A percentile compares a stretch with the other conserved stretches of the same genome.
Conservation (phyloP, 2,329 filamentous ascomycete genomes). For the Scorias spongiosa region DNA sequence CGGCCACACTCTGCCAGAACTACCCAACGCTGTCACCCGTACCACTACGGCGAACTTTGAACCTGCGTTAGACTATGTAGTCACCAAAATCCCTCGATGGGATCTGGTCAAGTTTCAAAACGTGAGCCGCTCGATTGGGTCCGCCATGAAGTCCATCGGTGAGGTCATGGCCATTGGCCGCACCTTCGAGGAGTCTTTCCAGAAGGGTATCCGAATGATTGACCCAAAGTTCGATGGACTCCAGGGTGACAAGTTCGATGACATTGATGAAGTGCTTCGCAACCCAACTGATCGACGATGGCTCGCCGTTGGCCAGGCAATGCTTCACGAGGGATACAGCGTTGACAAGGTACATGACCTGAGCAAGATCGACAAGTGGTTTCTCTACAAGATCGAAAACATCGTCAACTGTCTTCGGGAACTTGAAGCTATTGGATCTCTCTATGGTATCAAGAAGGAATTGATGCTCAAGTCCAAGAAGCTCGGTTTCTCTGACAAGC, state of each 20-base stretch:
- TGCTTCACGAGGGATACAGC: slow-evolving; percentile 92
- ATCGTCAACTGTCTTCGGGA: slow-evolving; percentile 82
- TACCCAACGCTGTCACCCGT: slow-evolving; percentile 96
- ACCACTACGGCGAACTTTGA: slow-evolving; percentile 99
- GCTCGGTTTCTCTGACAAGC: slow-evolving; percentile 90
- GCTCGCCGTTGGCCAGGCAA: slow-evolving; percentile 93
- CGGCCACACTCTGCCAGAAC: slow-evolving; percentile 83
- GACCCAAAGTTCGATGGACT: slow-evolving; percentile 85
- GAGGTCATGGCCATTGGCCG: slow-evolving; percentile 99
- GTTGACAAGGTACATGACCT: slow-evolving; percentile 85
- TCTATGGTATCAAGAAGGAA: slow-evolving; percentile 77
- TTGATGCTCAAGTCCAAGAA: slow-evolving; percentile 87
- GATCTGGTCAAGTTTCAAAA: slow-evolving; percentile 98
- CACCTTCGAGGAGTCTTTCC: slow-evolving; percentile 97
- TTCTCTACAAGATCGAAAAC: slow-evolving; percentile 95
- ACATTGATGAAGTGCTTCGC: slow-evolving; percentile 74
- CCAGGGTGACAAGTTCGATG: slow-evolving; percentile 87
- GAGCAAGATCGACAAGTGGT: slow-evolving; percentile 99
- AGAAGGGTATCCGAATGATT: slow-evolving; percentile 95
- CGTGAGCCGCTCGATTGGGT: slow-evolving; percentile 92
- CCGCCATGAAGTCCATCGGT: slow-evolving; percentile 96
- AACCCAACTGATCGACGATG: slow-evolving; percentile 94
- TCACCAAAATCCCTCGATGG: slow-evolving; percentile 98
- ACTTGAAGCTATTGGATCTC: slow-evolving; percentile 66
- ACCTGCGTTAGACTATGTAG: slow-evolving; percentile 91